These are phyloP conservation scores for Cladophialophora exuberans DNA, from an alignment of 2,329 filamentous ascomycete species.

Conservation along the genomic window DNA sequence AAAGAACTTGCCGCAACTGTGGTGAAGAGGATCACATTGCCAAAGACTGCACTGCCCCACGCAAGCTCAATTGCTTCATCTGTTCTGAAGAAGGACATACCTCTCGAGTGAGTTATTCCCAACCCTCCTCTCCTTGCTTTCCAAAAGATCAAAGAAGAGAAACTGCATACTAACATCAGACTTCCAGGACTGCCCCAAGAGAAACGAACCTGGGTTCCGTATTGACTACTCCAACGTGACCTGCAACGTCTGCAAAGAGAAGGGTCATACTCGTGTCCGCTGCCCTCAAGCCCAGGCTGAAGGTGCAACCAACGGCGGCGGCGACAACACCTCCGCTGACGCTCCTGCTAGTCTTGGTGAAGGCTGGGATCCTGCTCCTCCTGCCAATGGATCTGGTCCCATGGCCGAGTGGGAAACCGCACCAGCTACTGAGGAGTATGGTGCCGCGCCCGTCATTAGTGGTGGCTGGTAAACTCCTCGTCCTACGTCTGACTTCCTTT, in stretches of 20 bases:
- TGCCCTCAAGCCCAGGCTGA: slow-evolving; percentile 20
- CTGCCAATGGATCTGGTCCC: slow-evolving; percentile 33
- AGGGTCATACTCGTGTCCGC: slow-evolving; percentile 27
- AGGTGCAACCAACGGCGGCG: slow-evolving; percentile 1
- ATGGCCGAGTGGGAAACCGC: slow-evolving; percentile 26
- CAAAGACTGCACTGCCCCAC: slow-evolving; percentile 47
- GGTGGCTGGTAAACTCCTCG: slow-evolving; percentile 16
- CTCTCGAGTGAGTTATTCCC: slow-evolving; percentile 7
- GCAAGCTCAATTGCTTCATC: slow-evolving; percentile 46
- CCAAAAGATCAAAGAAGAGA: no score
- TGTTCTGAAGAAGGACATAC: slow-evolving; percentile 38
- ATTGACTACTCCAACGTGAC: slow-evolving; percentile 26
- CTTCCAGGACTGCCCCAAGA: slow-evolving; percentile 21
- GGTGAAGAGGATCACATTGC: slow-evolving; percentile 51
- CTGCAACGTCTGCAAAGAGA: slow-evolving; percentile 26
- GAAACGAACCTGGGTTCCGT: slow-evolving; percentile 15
- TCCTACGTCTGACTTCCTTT: no score
- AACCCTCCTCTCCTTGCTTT: background rate
- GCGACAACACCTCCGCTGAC: background rate
- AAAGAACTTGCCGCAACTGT: slow-evolving; percentile 57
- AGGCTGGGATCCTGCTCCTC: slow-evolving; percentile 15
- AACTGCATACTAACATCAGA: no score
- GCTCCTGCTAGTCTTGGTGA: no score
- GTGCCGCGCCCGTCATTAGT: background rate
- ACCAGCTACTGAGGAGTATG: background rate